phyloP scores from a whole-genome alignment of 176 grass and related monocot species.

The Carex myosuroides region DNA sequence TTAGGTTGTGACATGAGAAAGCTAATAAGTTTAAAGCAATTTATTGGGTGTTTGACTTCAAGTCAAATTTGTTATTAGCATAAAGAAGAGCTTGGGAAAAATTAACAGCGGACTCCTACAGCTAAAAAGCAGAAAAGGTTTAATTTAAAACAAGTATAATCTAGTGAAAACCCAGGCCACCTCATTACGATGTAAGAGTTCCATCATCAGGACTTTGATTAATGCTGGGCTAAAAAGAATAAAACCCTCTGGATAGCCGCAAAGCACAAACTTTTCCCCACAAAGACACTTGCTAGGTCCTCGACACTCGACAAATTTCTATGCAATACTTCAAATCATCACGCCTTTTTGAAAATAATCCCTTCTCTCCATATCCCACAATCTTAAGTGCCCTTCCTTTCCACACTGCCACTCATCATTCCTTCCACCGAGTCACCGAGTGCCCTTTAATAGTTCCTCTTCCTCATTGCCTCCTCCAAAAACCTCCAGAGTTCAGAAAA shows the following conservation, averaged over 20 bases:
- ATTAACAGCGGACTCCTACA: neutral
- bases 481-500: neutral
- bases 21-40: neutral
- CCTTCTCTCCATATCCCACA: slow-evolving; percentile 13
- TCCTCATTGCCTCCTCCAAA: neutral
- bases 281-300: neutral
- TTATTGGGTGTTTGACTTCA: neutral
- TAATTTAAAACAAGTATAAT: neutral
- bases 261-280: neutral
- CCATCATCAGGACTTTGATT: slow-evolving; percentile 2
- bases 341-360: slow-evolving; percentile 12
- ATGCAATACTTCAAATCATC: neutral
- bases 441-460: neutral
- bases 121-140: neutral
- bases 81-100: neutral
- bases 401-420: slow-evolving; percentile 29
- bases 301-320: neutral
- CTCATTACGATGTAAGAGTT: slow-evolving; percentile 2
- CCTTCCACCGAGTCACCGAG: slow-evolving; percentile 14
- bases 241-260: neutral
- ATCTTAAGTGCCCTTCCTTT: slow-evolving; percentile 8
- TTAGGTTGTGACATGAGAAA: neutral
- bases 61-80: neutral
- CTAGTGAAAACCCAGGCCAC: neutral
- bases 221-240: neutral